Conservation (phyloP, 2,329 filamentous ascomycete species). For the Trichoderma koningii region DNA sequence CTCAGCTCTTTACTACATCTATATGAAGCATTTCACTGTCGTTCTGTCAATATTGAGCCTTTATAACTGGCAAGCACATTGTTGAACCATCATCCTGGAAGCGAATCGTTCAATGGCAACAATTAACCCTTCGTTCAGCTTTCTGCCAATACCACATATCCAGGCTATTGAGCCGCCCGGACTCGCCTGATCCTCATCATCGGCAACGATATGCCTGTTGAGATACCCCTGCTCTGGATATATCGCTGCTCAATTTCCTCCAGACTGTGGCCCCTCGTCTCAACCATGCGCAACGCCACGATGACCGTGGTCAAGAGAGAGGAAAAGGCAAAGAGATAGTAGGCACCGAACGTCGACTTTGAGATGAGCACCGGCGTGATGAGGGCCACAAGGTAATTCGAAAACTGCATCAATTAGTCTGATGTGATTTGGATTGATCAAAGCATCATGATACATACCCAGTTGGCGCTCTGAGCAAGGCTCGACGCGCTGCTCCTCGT, state of each 20-base stretch:
- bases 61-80: no score
- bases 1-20: not conserved
- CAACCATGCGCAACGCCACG: constrained; percentile 45
- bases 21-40: not conserved
- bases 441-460: constrained; percentile 38
- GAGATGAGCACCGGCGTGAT: constrained; percentile 47
- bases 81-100: no score
- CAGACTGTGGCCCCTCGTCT: constrained; percentile 47
- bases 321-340: constrained; percentile 49
- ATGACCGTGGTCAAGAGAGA: constrained; percentile 43
- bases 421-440: accelerated
- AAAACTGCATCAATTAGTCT: constrained; percentile 34
- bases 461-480: constrained; percentile 56
- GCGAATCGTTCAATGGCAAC: no score
- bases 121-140: no score
- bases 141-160: not conserved
- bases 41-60: no score
- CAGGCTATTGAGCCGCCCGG: not conserved
- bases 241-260: constrained; percentile 41
- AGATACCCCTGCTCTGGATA: not conserved
- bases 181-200: constrained; percentile 17
- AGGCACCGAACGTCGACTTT: constrained; percentile 45
- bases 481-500: constrained; percentile 58
- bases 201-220: not conserved
- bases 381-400: constrained; percentile 51